A percentile compares a stretch with the other conserved stretches of the same genome.
Evolutionary conservation across 139 green algal genomes (phyloP).

Genomic region (Haematococcus sp.): DNA sequence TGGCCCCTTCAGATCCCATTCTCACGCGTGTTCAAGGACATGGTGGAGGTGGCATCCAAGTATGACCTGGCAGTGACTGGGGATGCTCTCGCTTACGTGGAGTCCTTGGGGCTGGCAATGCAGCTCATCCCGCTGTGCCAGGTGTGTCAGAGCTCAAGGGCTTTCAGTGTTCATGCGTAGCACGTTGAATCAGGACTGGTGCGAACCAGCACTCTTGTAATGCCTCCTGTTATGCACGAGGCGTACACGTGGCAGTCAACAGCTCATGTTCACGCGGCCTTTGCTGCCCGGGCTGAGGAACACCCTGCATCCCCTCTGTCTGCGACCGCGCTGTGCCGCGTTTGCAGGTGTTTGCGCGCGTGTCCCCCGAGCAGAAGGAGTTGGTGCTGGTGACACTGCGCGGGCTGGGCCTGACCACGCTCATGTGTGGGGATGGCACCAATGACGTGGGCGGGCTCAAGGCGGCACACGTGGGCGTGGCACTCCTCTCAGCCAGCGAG

Average conservation of each 20-base stretch:
- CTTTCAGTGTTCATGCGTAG: too few relatives aligned
- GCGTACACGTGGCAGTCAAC: not conserved
- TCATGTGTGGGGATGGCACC: constrained; percentile 98
- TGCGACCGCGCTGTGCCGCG: too few relatives aligned
- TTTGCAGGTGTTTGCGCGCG: constrained; percentile 84
- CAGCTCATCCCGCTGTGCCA: constrained; percentile 65
- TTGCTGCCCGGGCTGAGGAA: too few relatives aligned
- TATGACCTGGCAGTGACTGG: constrained; percentile 89
- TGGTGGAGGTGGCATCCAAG: constrained; percentile 64
- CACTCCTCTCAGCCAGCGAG: constrained; percentile 61
- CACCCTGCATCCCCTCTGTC: too few relatives aligned
- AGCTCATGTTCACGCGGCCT: not conserved
- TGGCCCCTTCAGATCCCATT: constrained; percentile 44
- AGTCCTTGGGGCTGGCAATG: constrained; percentile 37
- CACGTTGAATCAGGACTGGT: too few relatives aligned
- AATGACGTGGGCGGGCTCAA: constrained; percentile 98
- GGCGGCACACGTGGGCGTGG: constrained; percentile 84
- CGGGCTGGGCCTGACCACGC: constrained; percentile 60
- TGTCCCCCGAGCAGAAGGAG: constrained; percentile 96
- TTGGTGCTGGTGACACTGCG: constrained; percentile 84
- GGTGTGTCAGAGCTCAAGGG: constrained; percentile 31
- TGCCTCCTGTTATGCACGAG: too few relatives aligned
- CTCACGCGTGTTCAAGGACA: constrained; percentile 16
- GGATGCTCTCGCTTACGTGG: constrained; percentile 74
- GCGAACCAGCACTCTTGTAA: too few relatives aligned